These are phyloP conservation scores for Hylodesmum podocarpum DNA, from an alignment of 306 rosid genomes.

Conservation along the genomic window DNA sequence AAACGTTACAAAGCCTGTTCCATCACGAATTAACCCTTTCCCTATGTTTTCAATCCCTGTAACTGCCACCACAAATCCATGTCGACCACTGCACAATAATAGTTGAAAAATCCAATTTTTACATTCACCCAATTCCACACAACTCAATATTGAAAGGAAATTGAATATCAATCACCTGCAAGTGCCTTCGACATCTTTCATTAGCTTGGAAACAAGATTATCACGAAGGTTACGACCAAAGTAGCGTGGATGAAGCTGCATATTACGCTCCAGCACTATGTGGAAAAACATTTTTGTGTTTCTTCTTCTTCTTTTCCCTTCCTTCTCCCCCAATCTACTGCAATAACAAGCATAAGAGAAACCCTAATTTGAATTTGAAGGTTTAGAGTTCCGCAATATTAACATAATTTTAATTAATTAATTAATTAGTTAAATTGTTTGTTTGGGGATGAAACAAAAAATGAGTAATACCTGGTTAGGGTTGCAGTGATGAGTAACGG, in stretches of 20 bases:
- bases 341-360: too few relatives aligned
- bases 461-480: too few relatives aligned
- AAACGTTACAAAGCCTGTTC: conserved; percentile 93
- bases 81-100: conserved; percentile 70
- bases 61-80: conserved; percentile 95
- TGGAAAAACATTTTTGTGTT: conserved; percentile 73
- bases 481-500: too few relatives aligned
- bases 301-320: neutral
- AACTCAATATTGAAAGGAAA: neutral
- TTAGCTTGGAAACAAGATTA: conserved; percentile 81
- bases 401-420: too few relatives aligned
- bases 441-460: too few relatives aligned
- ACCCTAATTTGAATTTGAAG: too few relatives aligned
- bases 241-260: conserved; percentile 97
- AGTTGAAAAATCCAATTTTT: conserved; percentile 17
- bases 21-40: conserved; percentile 88
- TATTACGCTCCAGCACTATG: conserved; percentile 88
- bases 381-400: too few relatives aligned
- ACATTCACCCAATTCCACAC: neutral
- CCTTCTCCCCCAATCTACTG: neutral
- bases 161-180: conserved; percentile 58
- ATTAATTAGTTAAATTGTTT: too few relatives aligned
- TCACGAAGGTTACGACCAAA: conserved; percentile 93
- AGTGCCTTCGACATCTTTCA: conserved; percentile 98
- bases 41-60: conserved; percentile 90